phyloP scores from a whole-genome alignment of 345 rosid genomes.

The Psidium friedrichsthalianum region DNA sequence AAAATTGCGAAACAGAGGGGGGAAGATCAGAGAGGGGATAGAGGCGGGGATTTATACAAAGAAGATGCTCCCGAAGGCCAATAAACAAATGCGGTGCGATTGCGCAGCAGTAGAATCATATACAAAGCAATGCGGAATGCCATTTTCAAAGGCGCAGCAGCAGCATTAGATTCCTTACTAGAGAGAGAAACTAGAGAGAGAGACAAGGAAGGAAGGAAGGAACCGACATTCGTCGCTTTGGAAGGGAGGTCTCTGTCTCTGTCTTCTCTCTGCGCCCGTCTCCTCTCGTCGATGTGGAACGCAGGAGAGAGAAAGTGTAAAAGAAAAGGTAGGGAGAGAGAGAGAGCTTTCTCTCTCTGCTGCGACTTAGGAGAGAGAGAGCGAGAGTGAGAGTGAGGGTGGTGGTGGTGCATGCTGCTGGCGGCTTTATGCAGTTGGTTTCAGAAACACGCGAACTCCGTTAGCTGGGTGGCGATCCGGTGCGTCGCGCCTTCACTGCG shows the following conservation, averaged over 20 bases:
- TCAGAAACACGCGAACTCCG: conserved; percentile 33
- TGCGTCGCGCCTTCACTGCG: background rate
- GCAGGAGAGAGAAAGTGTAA: background rate
- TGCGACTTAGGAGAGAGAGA: background rate
- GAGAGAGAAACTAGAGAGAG: background rate
- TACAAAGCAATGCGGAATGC: background rate
- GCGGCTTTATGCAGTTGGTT: conserved; percentile 22
- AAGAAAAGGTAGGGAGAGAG: background rate
- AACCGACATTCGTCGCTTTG: conserved; percentile 23
- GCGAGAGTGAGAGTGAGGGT: background rate
- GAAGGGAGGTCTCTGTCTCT: background rate
- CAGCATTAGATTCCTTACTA: conserved; percentile 2
- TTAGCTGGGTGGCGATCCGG: conserved; percentile 10
- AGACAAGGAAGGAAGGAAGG: conserved; percentile 4
- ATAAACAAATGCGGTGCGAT: background rate
- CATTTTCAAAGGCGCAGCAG: background rate
- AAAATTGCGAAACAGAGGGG: background rate
- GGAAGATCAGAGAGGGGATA: conserved; percentile 5
- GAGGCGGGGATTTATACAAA: background rate
- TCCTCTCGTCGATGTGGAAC: background rate
- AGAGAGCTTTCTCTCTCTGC: background rate
- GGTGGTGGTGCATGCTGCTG: background rate
- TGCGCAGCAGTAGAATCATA: background rate
- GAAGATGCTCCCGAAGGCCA: background rate
- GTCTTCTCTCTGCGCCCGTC: too few relatives aligned